Evolutionary conservation across 169 alveolate species (phyloP).

Genomic region (Plasmodium cynomolgi): DNA sequence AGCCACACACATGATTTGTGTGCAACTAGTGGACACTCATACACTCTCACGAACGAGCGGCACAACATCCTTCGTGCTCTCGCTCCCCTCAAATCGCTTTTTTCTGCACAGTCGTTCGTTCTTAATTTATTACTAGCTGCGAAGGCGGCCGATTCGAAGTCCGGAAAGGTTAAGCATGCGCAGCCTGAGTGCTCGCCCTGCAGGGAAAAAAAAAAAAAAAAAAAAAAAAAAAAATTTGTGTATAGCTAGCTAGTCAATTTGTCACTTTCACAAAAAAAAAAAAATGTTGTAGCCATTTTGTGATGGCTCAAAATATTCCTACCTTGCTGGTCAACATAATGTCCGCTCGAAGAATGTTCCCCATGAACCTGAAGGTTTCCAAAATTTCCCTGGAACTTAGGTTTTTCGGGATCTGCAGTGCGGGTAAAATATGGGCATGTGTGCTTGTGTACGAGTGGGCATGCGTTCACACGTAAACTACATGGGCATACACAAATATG

Average conservation of each 20-base stretch:
- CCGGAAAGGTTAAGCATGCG: conserved; percentile 65
- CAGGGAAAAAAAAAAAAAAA: neutral
- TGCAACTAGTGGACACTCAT: neutral
- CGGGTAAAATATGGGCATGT: neutral
- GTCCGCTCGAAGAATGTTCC: conserved; percentile 60
- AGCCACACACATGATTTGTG: neutral
- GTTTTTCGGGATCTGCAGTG: conserved; percentile 48
- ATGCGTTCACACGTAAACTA: neutral
- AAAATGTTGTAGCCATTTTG: neutral
- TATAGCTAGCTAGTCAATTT: neutral
- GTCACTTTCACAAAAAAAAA: neutral
- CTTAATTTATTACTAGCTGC: conserved; percentile 66
- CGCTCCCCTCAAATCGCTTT: neutral
- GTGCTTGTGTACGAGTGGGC: neutral
- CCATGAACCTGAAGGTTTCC: conserved; percentile 65
- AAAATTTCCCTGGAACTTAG: conserved; percentile 36
- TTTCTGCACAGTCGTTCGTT: neutral
- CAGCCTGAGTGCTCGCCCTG: conserved; percentile 73
- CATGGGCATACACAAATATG: neutral
- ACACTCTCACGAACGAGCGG: neutral
- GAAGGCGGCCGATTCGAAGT: conserved; percentile 38
- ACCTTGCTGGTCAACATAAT: conserved; percentile 73
- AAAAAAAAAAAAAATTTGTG: conserved; percentile 5
- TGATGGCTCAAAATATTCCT: neutral
- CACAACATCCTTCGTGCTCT: neutral